Percentiles rank a stretch among this genome's conserved stretches.
These are phyloP conservation scores for Picea sitchensis DNA, from an alignment of 75 land plant genomes.

Conservation along the genomic window DNA sequence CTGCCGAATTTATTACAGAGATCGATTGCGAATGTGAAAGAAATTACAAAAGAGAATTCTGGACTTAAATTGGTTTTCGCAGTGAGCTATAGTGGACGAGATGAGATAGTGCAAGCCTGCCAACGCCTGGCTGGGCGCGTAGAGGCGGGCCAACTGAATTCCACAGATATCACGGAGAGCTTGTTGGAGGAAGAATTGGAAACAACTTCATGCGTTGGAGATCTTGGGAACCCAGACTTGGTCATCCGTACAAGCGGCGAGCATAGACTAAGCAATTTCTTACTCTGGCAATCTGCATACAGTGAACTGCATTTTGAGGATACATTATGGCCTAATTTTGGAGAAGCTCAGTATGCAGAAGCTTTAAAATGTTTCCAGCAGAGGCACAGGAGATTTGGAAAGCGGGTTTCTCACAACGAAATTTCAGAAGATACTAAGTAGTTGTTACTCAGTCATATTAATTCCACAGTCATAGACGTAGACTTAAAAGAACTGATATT, in stretches of 20 bases:
- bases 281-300: conserved; percentile 42
- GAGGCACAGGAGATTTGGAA: conserved; percentile 28
- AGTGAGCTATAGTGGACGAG: conserved; percentile 65
- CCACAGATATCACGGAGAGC: conserved; percentile 41
- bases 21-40: conserved; percentile 26
- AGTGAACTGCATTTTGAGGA: conserved; percentile 29
- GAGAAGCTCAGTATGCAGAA: conserved; percentile 8
- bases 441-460: too few species aligned
- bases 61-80: conserved; percentile 43
- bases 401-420: neutral
- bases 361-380: conserved; percentile 25
- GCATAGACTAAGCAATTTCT: conserved; percentile 38
- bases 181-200: conserved; percentile 21
- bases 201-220: neutral
- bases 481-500: too few species aligned
- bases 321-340: conserved; percentile 33
- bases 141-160: conserved; percentile 29
- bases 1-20: conserved; percentile 37
- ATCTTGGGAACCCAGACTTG: conserved; percentile 25
- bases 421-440: too few species aligned
- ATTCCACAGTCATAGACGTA: too few species aligned
- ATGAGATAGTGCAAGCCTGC: conserved; percentile 59
- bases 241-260: conserved; percentile 41
- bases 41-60: conserved; percentile 36
- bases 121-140: conserved; percentile 40